Base-by-base conservation (phyloP, 768 basidiomycete species). In the Amanita pallidorosea region DNA sequence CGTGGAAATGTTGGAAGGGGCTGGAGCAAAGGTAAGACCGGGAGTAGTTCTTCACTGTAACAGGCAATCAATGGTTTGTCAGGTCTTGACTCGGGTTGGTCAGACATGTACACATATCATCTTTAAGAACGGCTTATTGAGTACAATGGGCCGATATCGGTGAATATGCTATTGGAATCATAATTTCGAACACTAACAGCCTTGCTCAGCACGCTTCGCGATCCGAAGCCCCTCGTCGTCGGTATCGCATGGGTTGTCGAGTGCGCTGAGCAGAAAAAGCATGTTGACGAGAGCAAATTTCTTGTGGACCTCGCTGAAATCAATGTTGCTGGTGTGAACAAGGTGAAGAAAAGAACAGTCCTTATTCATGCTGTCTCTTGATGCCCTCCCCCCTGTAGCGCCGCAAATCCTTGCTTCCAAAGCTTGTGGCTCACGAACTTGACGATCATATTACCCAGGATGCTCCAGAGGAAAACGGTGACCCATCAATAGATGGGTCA, bases 211-310 rank as follows among this genome's bases (percentile, higher is more conserved):
- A 60, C 80, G 44, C 67, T 88, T 20, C 69, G 78, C 41, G 82
- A 88, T 36, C 86, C 76, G 63, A 59, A 83, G 59, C 91, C 91
- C 0, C 56, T 68, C 22, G 81, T 90, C 13, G 85, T 95, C 13
- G 86, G 88, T 7, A 88, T 92, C 56, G 84, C 80, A 15, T 93
- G 91, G 91, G 85, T 94, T 4, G 86, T 92, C 2, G 82, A 88
- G 59, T 94, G 89, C 56, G 84, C 76, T 2, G 89, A 92, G 58
- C 77, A 81, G 55, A 72, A 75, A 41, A 63, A 63, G 35, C 75
- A 66, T 41, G 77, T 85, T 3, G 86, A 83, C 20, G 90, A 90
- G 61, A 63, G 68, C 3, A 73, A 67, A 40, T 87, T 80, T 60
- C 65, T 81, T 29, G 73, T 91, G 47, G 80, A 88, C 58, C 65